Evolutionary conservation across 345 rosid genomes (phyloP), one percentile per base, ranked within the genome.

Genomic region (Salix purpurea): DNA sequence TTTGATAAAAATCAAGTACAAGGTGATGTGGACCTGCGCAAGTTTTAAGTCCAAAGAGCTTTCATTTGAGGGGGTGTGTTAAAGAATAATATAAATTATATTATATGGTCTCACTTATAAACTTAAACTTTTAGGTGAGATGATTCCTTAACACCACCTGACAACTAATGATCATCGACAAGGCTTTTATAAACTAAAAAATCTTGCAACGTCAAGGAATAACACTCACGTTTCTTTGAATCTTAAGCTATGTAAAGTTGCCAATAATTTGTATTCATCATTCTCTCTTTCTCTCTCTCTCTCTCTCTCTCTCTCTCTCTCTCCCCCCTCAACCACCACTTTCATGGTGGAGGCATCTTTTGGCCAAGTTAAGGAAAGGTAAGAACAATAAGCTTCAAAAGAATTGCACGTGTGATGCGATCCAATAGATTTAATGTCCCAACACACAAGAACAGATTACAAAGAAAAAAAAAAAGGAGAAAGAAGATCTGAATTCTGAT

Each of bases 361-460:
- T 52, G 58, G 58, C 10, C 58, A 2, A 58, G 13, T n/a, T 8
- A 58, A 23, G 11, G 64, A 0, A 58, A 58, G 39, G n/a, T 14
- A 2, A 15, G 36, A 32, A 15, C 23, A 4, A 6, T 16, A 67
- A 39, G 12, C 42, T 8, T 21, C 7, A 4, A 30, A 67, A n/a
- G 28, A 16, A 32, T 10, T 72, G 66, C 75, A 60, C 75, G 67
- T 72, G 75, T 60, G 54, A 72, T 72, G 75, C 42, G 39, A 24
- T 48, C 7, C 8, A 70, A 18, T 10, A 44, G 72, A 11, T 19
- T 44, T n/a, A 44, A 26, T 44, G 58, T 44, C 50, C 58, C 72
- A 42, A 36, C 14, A 56, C 7, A 56, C 60, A 24, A 70, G 56
- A 42, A 70, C 73, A 44, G 28, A 7, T 7, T 2, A 13, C 44